These are phyloP conservation scores for Apiospora koreana DNA, from an alignment of 2,329 filamentous ascomycete genomes.

Conservation along the genomic window DNA sequence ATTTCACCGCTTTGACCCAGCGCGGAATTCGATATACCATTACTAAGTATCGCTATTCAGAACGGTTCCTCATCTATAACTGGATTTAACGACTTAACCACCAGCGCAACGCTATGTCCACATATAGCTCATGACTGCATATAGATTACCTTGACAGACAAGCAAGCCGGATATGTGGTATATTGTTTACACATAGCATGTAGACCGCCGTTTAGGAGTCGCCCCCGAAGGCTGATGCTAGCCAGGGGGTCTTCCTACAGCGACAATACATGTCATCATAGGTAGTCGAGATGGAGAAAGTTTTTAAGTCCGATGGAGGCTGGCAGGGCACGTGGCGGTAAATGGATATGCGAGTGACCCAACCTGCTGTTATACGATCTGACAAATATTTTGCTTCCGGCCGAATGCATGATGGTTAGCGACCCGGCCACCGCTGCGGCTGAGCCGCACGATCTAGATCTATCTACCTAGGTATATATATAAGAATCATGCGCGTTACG, in stretches of 20 bases:
- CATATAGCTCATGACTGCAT: no score
- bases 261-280: neutral
- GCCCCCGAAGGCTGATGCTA: neutral
- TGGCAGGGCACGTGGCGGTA: no score
- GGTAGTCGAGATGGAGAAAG: neutral
- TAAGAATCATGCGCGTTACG: neutral
- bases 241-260: neutral
- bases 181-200: neutral
- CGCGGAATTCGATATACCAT: neutral
- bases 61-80: neutral
- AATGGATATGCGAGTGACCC: no score
- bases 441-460: neutral
- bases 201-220: neutral
- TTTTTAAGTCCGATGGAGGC: neutral
- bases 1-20: neutral
- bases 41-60: neutral
- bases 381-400: conserved; percentile 1
- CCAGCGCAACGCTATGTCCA: no score
- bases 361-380: neutral
- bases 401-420: neutral
- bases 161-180: neutral
- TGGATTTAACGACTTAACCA: no score
- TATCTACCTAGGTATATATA: neutral
- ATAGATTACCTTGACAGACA: no score
- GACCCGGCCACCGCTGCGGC: neutral